phyloP scores from a whole-genome alignment of 768 basidiomycete species.

The Coprinellus micaceus region DNA sequence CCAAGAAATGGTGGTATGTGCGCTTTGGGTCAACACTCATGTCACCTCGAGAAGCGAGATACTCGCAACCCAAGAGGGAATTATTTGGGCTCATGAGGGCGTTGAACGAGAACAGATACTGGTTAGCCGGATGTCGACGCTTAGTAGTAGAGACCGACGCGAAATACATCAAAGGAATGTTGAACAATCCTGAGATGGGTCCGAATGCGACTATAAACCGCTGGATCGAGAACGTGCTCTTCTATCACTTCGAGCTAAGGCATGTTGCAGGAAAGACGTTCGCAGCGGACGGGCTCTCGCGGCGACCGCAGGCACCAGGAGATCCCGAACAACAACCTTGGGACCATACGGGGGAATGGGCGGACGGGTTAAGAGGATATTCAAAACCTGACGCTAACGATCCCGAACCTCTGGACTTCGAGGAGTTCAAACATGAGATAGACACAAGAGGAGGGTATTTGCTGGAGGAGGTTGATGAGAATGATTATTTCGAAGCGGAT shows the following conservation, averaged over 20 bases:
- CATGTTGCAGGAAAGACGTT: conserved; percentile 13
- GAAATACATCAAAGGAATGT: conserved; percentile 24
- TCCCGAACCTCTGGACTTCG: conserved; percentile 3
- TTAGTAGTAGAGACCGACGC: not conserved
- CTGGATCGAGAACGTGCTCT: conserved; percentile 26
- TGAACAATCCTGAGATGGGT: conserved; percentile 26
- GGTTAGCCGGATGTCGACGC: not conserved
- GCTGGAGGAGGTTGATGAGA: too few species aligned
- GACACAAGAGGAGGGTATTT: conserved; percentile 8
- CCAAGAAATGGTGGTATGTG: conserved; percentile 17
- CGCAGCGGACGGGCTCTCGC: conserved; percentile 20
- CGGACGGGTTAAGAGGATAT: not conserved
- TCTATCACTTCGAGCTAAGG: conserved; percentile 6
- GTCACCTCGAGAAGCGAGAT: conserved; percentile 27
- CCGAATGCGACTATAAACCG: conserved; percentile 27
- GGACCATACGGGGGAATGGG: not conserved
- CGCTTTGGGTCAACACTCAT: conserved; percentile 34
- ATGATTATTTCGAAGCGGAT: not conserved
- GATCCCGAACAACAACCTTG: conserved; percentile 3
- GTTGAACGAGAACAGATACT: not conserved
- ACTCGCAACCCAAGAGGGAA: conserved; percentile 13
- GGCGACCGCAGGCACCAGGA: not conserved
- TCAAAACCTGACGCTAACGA: not conserved
- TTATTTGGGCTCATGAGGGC: conserved; percentile 3
- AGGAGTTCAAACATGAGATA: conserved; percentile 4